These are phyloP conservation scores for Dimocarpus longan DNA, from an alignment of 345 rosid species.

Conservation along the genomic window DNA sequence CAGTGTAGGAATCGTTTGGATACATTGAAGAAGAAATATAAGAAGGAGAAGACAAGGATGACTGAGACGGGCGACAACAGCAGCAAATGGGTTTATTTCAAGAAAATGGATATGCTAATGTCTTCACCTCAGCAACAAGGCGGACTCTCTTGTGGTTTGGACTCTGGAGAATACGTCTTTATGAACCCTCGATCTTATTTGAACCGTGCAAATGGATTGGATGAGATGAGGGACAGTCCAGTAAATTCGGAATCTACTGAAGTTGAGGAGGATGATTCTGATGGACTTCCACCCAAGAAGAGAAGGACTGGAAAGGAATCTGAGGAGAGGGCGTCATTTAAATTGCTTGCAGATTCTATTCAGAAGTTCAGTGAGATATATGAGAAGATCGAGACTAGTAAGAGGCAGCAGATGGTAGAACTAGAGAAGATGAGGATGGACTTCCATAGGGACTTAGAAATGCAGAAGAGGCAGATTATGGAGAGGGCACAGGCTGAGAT, in stretches of 20 bases:
- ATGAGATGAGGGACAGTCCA: conserved; percentile 93
- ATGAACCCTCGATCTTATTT: conserved; percentile 65
- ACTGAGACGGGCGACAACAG: conserved; percentile 43
- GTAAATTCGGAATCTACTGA: conserved; percentile 63
- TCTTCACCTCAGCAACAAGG: conserved; percentile 63
- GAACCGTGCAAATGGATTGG: conserved; percentile 74
- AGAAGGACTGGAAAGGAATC: conserved; percentile 58
- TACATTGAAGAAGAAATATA: conserved; percentile 90
- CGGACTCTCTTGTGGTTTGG: conserved; percentile 88
- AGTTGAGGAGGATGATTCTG: conserved; percentile 62
- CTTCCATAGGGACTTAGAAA: conserved; percentile 84
- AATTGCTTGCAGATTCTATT: conserved; percentile 82
- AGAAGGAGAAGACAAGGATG: conserved; percentile 71
- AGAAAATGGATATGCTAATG: conserved; percentile 83
- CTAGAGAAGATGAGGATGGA: conserved; percentile 96
- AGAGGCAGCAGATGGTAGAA: conserved; percentile 83
- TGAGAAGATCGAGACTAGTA: conserved; percentile 87
- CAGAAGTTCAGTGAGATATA: conserved; percentile 79
- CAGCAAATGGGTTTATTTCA: conserved; percentile 86
- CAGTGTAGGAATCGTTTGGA: conserved; percentile 91
- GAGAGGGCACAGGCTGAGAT: conserved; percentile 84
- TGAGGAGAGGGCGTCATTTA: conserved; percentile 59
- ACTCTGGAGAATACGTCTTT: conserved; percentile 83
- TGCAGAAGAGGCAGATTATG: conserved; percentile 84
- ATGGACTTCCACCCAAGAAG: conserved; percentile 76